phyloP scores from a whole-genome alignment of 2,329 filamentous ascomycete species.

The Rhinocladiella similis region DNA sequence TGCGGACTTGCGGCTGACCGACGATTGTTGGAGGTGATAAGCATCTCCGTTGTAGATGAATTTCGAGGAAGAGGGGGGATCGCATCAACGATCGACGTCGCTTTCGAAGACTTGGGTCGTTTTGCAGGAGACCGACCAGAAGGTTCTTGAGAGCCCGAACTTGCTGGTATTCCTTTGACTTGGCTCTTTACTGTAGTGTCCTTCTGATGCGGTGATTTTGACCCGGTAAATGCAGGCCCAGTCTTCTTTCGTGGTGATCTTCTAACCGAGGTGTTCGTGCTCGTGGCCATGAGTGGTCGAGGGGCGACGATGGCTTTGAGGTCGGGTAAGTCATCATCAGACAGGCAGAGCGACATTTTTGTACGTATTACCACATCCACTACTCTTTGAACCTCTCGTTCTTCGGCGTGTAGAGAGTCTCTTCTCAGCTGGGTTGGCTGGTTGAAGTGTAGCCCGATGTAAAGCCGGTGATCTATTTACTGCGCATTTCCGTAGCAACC shows the following conservation, averaged over 20 bases:
- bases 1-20: slow-evolving; percentile 17
- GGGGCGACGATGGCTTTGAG: slow-evolving; percentile 23
- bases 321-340: slow-evolving; percentile 29
- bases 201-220: slow-evolving; percentile 7
- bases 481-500: not conserved
- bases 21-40: slow-evolving; percentile 15
- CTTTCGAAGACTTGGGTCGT: not conserved
- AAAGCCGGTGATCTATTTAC: no score
- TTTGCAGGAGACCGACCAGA: not conserved
- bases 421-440: no score
- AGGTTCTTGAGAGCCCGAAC: no score
- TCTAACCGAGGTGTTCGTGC: slow-evolving; percentile 13
- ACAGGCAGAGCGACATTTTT: slow-evolving; percentile 12
- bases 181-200: not conserved
- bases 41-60: slow-evolving; percentile 1
- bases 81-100: not conserved
- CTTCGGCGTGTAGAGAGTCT: no score
- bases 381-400: not conserved
- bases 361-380: not conserved
- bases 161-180: not conserved
- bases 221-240: not conserved
- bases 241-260: slow-evolving; percentile 27
- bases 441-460: no score
- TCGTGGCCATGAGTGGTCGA: slow-evolving; percentile 18
- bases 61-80: slow-evolving; percentile 10